phyloP scores from a whole-genome alignment of 208 protist genomes.

The Polymyxa betae region DNA sequence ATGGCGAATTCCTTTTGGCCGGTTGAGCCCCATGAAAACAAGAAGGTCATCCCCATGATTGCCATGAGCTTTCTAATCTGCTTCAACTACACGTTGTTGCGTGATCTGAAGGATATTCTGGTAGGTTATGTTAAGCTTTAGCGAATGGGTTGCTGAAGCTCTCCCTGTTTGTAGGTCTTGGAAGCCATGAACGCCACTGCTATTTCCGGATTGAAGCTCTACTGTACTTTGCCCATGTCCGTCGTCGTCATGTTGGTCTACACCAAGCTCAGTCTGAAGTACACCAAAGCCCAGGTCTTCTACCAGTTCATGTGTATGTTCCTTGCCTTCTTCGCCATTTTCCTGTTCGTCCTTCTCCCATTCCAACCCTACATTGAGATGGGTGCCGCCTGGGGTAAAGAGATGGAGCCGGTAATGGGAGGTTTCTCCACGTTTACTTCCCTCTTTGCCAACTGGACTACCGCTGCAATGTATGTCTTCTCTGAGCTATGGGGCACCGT shows the following conservation, averaged over 20 bases:
- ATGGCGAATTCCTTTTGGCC: slow-evolving; percentile 11
- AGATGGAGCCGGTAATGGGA: neutral
- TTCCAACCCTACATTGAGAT: neutral
- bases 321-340: slow-evolving; percentile 37
- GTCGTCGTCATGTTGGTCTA: slow-evolving; percentile 50
- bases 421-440: neutral
- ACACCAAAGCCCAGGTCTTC: neutral
- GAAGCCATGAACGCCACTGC: neutral
- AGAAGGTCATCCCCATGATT: slow-evolving; percentile 48
- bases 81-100: slow-evolving; percentile 53
- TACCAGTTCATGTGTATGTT: neutral
- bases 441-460: neutral
- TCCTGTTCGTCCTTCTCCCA: neutral
- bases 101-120: slow-evolving; percentile 47
- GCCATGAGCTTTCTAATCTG: slow-evolving; percentile 41
- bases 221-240: neutral
- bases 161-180: neutral
- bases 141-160: neutral
- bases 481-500: slow-evolving; percentile 32
- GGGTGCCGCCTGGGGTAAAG: neutral
- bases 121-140: neutral
- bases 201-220: neutral
- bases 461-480: neutral
- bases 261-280: neutral
- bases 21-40: slow-evolving; percentile 46